Conservation (phyloP, 768 basidiomycete species). For the Omphalotus guepiniiformis region DNA sequence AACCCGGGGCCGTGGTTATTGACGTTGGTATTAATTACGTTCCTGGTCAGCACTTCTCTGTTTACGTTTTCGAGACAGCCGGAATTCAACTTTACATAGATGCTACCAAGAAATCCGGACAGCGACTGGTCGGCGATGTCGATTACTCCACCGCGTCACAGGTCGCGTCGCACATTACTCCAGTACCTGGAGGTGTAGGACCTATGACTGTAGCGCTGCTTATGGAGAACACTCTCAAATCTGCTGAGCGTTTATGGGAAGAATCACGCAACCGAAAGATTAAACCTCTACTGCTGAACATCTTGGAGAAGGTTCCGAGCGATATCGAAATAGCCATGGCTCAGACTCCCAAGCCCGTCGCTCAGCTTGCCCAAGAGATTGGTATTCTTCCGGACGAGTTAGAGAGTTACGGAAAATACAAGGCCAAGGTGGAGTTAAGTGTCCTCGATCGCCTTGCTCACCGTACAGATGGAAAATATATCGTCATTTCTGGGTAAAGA, state of each 20-base stretch:
- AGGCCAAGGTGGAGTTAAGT: constrained; percentile 93
- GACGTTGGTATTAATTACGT: constrained; percentile 98
- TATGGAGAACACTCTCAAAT: constrained; percentile 89
- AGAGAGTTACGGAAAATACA: constrained; percentile 93
- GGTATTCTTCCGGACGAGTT: constrained; percentile 84
- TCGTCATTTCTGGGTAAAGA: constrained; percentile 84
- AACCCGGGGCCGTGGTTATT: constrained; percentile 91
- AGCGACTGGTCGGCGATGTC: constrained; percentile 95
- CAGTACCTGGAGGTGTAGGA: constrained; percentile 97
- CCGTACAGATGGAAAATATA: constrained; percentile 92
- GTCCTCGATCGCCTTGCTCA: constrained; percentile 81
- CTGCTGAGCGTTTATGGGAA: constrained; percentile 81
- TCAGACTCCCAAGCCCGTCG: constrained; percentile 88
- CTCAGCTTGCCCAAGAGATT: constrained; percentile 81
- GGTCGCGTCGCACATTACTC: constrained; percentile 89
- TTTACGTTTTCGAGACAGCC: neutral
- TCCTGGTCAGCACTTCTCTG: constrained; percentile 50
- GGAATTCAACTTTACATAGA: constrained; percentile 40
- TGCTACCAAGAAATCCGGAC: constrained; percentile 87
- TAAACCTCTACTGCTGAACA: constrained; percentile 73
- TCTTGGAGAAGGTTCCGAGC: constrained; percentile 85
- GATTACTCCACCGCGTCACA: constrained; percentile 73
- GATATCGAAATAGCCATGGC: constrained; percentile 97
- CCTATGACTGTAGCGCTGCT: constrained; percentile 99
- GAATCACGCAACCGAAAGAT: constrained; percentile 60